These are phyloP conservation scores for Epichloe sylvatica DNA, from an alignment of 2,329 filamentous ascomycete genomes.

Conservation along the genomic window DNA sequence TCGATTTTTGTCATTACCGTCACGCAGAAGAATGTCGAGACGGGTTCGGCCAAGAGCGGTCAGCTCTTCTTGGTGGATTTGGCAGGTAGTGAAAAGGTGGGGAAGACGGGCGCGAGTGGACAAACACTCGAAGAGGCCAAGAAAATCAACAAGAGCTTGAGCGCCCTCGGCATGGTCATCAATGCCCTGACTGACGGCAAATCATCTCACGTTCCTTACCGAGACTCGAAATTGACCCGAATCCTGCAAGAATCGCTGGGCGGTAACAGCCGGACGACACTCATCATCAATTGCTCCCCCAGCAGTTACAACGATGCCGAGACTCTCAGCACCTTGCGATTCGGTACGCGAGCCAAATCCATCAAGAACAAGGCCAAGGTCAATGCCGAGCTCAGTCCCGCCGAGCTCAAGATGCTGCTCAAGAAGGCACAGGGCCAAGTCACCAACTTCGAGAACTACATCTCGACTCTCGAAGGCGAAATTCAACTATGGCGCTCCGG, in stretches of 20 bases:
- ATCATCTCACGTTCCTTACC: constrained; percentile 89
- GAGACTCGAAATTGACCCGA: constrained; percentile 94
- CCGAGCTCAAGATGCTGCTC: constrained; percentile 84
- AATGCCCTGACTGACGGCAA: constrained; percentile 93
- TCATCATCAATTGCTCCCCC: constrained; percentile 98
- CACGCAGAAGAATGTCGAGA: constrained; percentile 95
- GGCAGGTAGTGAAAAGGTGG: constrained; percentile 95
- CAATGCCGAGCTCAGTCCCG: constrained; percentile 91
- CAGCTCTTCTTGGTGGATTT: constrained; percentile 96
- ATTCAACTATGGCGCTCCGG: constrained; percentile 77
- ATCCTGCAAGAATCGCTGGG: constrained; percentile 95
- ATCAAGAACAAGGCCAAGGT: constrained; percentile 99
- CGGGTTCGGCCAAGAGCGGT: constrained; percentile 87
- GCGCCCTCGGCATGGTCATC: constrained; percentile 97
- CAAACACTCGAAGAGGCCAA: constrained; percentile 97
- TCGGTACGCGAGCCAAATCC: constrained; percentile 90
- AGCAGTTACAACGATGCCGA: constrained; percentile 97
- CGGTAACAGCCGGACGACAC: constrained; percentile 93
- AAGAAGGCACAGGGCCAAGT: constrained; percentile 86
- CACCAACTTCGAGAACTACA: constrained; percentile 77
- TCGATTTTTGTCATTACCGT: constrained; percentile 97
- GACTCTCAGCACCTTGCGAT: constrained; percentile 80
- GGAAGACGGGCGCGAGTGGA: constrained; percentile 93
- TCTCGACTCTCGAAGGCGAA: constrained; percentile 70
- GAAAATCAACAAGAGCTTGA: constrained; percentile 99